A percentile compares a stretch with the other conserved stretches of the same genome.
phyloP scores from a whole-genome alignment of 2,329 filamentous ascomycete genomes.

The Paracoccidioides lutzii region DNA sequence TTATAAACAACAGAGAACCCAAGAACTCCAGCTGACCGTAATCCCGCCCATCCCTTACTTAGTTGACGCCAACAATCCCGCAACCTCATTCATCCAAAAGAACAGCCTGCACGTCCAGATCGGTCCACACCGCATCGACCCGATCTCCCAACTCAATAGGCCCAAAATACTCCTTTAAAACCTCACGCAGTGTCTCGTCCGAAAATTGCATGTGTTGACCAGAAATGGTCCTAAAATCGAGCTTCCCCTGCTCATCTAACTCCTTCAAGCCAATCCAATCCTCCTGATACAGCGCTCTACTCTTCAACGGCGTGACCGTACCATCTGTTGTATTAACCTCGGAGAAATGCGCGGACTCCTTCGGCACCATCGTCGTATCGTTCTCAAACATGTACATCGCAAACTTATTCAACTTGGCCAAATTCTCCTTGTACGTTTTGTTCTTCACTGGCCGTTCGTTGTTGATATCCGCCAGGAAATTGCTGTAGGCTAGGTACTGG shows the following conservation, averaged over 20 bases:
- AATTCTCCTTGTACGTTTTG: conserved; percentile 54
- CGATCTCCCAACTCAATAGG: conserved; percentile 4
- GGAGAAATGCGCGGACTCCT: conserved; percentile 81
- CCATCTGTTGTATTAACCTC: conserved; percentile 60
- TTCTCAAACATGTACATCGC: conserved; percentile 84
- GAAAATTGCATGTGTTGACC: conserved; percentile 76
- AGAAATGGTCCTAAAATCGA: conserved; percentile 59
- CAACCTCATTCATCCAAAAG: not conserved
- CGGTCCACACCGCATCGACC: not conserved
- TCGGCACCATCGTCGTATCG: conserved; percentile 75
- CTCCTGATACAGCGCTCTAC: conserved; percentile 65
- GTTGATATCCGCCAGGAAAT: conserved; percentile 91
- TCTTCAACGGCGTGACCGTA: conserved; percentile 52
- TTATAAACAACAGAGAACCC: not conserved
- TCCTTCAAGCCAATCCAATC: conserved; percentile 82
- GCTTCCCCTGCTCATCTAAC: conserved; percentile 64
- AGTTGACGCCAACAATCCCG: not conserved
- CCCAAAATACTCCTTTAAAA: conserved; percentile 44
- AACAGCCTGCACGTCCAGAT: not conserved
- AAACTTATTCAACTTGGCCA: conserved; percentile 59
- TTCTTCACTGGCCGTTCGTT: conserved; percentile 76
- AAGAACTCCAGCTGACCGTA: not conserved
- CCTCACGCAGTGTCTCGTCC: conserved; percentile 50
- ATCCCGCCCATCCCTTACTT: not conserved
- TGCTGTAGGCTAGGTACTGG: conserved; percentile 64